These are phyloP conservation scores for Acmispon strigosus DNA, from an alignment of 306 rosid genomes.

Conservation along the genomic window DNA sequence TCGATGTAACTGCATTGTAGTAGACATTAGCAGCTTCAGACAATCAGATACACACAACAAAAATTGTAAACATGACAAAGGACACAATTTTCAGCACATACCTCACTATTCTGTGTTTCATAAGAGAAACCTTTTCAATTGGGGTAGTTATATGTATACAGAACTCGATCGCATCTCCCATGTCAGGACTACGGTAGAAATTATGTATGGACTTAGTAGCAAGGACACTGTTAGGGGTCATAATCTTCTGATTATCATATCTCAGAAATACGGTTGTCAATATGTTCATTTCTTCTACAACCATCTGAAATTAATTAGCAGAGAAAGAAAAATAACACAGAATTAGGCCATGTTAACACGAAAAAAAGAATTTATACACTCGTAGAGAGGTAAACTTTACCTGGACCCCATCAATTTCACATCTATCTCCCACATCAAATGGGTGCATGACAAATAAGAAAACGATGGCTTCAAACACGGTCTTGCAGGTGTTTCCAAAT, in stretches of 20 bases:
- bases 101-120: conserved; percentile 67
- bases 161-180: conserved; percentile 78
- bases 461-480: conserved; percentile 71
- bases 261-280: conserved; percentile 82
- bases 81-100: conserved; percentile 14
- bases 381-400: conserved; percentile 27
- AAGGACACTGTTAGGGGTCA: conserved; percentile 66
- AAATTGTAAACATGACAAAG: neutral
- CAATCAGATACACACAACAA: neutral
- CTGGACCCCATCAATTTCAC: conserved; percentile 81
- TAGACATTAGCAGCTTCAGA: neutral
- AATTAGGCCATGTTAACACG: conserved; percentile 13
- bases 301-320: conserved; percentile 53
- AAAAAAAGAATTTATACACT: neutral
- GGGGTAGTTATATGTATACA: conserved; percentile 68
- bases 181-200: conserved; percentile 92
- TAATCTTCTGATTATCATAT: conserved; percentile 55
- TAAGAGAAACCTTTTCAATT: conserved; percentile 46
- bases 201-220: conserved; percentile 62
- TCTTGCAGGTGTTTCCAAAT: conserved; percentile 93
- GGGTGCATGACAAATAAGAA: conserved; percentile 94
- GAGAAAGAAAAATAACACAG: neutral
- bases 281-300: conserved; percentile 98
- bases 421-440: conserved; percentile 91
- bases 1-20: conserved; percentile 63